Base-by-base conservation (phyloP, 768 basidiomycete species). In the Podaxis mareebaensis region DNA sequence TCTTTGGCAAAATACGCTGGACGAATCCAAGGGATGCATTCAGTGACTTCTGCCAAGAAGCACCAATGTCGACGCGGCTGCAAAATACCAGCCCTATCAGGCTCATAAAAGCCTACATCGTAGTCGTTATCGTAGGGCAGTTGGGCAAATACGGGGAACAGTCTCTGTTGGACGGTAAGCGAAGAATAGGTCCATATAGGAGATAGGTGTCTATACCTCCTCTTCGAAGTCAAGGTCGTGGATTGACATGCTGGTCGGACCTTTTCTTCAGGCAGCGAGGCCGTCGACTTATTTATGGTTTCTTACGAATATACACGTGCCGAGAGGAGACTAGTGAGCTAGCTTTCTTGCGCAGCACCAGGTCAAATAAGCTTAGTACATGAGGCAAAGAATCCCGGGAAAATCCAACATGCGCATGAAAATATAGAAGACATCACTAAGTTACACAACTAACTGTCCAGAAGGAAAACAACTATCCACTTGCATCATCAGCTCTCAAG, bases 101-200 rank as follows among this genome's bases (percentile, higher is more conserved):
- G 60, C 20, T 66, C 59, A 53, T 68, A 69, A 49, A 66, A 71
- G 1, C 56, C 12, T 2, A 64, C 17, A 53, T 73, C 64, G 39
- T 67, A 46, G 28, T 64, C 66, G 42, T 69, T 38, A 46, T 73
- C 73, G 10, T 39, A 44, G 3, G 74, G 75, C 3, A 76, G 68
- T n/a, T 64, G 58, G 7, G 5, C 8, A 40, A 73, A 74, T 4
- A 60, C 49, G 0, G 75, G 75, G 55, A 75, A 76, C 30, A 66
- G 61, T 13, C 64, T n/a, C 72, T 68, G 28, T 12, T 26, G 20
- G 2, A 24, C 6, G 5, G 46, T 51, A 13, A 48, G 38, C 17
- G 17, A 17, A 10, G 20, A 3, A 3, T 4, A 10, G 30, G 12
- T 22, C 44, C 13, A 22, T 12, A 26, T 1, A 22, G 17, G 48